Evolutionary conservation across 257 asterid species (phyloP).

Genomic region (Knoxia roxburghii): DNA sequence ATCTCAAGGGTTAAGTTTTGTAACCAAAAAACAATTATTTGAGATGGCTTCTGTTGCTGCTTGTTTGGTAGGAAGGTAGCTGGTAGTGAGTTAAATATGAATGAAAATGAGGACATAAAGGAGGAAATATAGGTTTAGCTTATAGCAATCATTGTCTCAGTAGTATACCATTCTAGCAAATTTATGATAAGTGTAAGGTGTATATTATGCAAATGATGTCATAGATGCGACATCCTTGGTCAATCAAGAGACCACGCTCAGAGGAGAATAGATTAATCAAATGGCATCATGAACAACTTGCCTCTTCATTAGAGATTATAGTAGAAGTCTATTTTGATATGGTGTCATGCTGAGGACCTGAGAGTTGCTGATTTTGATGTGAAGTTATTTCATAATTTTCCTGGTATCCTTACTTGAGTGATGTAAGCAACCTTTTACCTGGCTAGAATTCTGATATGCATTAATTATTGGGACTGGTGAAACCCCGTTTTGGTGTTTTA

Average conservation of each 20-base stretch:
- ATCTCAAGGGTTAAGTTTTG: not conserved
- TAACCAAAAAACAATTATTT: not conserved
- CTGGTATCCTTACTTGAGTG: not conserved
- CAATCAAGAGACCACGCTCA: not conserved
- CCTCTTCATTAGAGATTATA: not conserved
- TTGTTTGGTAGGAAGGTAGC: not conserved
- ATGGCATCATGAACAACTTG: not conserved
- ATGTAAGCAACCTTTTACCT: too few relatives aligned
- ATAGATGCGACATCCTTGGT: not conserved
- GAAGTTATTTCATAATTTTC: not conserved
- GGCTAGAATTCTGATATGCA: not conserved
- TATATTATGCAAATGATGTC: not conserved
- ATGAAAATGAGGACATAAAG: not conserved
- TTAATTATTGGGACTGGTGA: not conserved
- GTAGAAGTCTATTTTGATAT: not conserved
- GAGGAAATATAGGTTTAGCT: not conserved
- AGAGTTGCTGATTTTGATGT: not conserved
- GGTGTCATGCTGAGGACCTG: not conserved
- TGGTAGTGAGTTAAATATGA: not conserved
- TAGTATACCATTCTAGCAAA: not conserved
- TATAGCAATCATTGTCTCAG: not conserved
- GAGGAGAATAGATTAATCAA: not conserved
- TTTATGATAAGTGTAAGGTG: not conserved
- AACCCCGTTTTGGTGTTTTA: not conserved
- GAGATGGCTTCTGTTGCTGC: not conserved